phyloP scores from a whole-genome alignment of 2,329 filamentous ascomycete species.

The Thielaviopsis populi region DNA sequence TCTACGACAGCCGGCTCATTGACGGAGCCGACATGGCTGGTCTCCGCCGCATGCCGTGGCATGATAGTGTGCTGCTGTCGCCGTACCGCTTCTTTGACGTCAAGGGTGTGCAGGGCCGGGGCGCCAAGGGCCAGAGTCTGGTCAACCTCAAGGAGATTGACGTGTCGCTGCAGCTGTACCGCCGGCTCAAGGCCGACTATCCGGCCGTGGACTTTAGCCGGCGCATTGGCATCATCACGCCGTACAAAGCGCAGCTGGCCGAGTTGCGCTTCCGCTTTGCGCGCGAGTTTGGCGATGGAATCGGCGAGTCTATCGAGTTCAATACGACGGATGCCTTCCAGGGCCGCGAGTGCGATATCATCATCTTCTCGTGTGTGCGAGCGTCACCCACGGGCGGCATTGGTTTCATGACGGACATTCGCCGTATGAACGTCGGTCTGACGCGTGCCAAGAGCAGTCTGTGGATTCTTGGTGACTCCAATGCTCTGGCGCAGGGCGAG shows the following conservation, averaged over 20 bases:
- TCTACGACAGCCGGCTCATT: slow-evolving; percentile 77
- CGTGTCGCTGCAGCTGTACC: slow-evolving; percentile 72
- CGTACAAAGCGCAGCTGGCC: slow-evolving; percentile 84
- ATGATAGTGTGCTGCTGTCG: slow-evolving; percentile 62
- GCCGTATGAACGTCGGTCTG: slow-evolving; percentile 97
- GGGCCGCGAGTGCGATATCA: slow-evolving; percentile 89
- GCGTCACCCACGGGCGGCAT: slow-evolving; percentile 87
- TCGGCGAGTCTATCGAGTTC: slow-evolving; percentile 77
- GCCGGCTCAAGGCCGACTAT: slow-evolving; percentile 62
- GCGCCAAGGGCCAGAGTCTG: slow-evolving; percentile 73
- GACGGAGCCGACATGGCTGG: slow-evolving; percentile 73
- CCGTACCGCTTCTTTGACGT: slow-evolving; percentile 98
- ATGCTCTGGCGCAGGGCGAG: slow-evolving; percentile 69
- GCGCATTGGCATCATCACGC: slow-evolving; percentile 94
- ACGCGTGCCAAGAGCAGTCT: slow-evolving; percentile 93
- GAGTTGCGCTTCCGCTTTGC: slow-evolving; percentile 65
- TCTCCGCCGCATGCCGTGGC: slow-evolving; percentile 71
- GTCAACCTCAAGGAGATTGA: slow-evolving; percentile 79
- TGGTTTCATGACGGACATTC: slow-evolving; percentile 94
- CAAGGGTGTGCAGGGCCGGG: slow-evolving; percentile 67
- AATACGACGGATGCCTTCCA: slow-evolving; percentile 98
- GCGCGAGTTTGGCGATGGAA: slow-evolving; percentile 54
- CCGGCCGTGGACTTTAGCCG: slow-evolving; percentile 52
- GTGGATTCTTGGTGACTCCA: slow-evolving; percentile 89
- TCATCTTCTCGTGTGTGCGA: slow-evolving; percentile 97